Evolutionary conservation across 441 rosid genomes (phyloP), one percentile per base, ranked within the genome.

Genomic region (Erysimum pusillum): DNA sequence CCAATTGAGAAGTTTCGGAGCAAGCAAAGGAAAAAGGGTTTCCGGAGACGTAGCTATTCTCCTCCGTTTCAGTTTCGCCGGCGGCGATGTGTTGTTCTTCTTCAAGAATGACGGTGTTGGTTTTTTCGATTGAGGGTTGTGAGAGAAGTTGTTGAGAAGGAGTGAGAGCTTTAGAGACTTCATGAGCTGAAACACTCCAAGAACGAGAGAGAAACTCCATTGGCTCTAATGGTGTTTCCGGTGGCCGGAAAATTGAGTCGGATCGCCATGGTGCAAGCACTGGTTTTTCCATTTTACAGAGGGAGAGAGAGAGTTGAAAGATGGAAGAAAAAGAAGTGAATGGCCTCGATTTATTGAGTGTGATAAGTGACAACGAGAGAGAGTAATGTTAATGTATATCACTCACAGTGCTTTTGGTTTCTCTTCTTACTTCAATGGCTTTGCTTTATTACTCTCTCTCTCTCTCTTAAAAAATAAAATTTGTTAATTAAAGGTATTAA

Each of bases 191-290:
- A 14, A 90, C 74, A 54, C 98, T 93, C 96, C 98, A 93, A 0
- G 98, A 89, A 9, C 96, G 93, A 25, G 98, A 88, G 6, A 93
- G 87, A 66, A 89, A 93, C 84, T 93, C 97, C 97, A 93, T 93
- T 34, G 98, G 91, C 66, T 89, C 93, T 2, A 74, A 69, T 0
- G 96, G 97, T 0, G 94, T 88, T 74, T 91, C 96, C 80, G 98
- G 97, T 42, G 90, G 98, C 48, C 90, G 78, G 85, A 74, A 88
- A 13, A 71, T 54, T 34, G 84, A 69, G 79, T 87, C 94, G 60
- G 83, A 79, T 28, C 90, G 74, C 93, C 94, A 91, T 11, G 79
- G 79, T 28, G 79, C 75, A 5, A 83, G 17, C 13, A 80, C 48
- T 36, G 82, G 53, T 74, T 80, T 84, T 25, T 63, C 68, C 68